Percentiles rank a stretch among this genome's conserved stretches.
phyloP scores from a whole-genome alignment of 1,284 basidiomycete species.

The Leccinum griseonigrum region DNA sequence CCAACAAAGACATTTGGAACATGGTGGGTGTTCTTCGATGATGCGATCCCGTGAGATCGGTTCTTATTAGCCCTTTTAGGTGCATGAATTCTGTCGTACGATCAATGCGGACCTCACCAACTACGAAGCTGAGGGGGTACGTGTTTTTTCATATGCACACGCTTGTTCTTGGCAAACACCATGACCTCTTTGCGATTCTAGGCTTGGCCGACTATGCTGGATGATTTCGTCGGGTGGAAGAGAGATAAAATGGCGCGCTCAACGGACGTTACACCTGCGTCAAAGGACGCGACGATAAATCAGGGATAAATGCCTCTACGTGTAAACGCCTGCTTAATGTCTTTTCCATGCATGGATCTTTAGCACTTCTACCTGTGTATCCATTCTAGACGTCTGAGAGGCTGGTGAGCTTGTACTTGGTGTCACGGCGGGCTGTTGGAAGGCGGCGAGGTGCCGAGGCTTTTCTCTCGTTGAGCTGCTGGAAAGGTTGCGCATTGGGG shows the following conservation, averaged over 20 bases:
- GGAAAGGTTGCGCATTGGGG: background rate
- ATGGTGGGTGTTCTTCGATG: constrained; percentile 52
- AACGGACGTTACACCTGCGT: constrained; percentile 1
- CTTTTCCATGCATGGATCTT: constrained; percentile 4
- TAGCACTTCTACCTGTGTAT: constrained; percentile 14
- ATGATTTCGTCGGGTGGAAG: constrained; percentile 73
- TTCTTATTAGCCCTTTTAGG: constrained; percentile 38
- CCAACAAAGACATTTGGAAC: constrained; percentile 80
- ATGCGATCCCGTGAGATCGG: constrained; percentile 1
- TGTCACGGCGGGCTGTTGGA: background rate
- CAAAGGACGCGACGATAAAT: constrained; percentile 6
- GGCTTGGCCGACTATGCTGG: constrained; percentile 78
- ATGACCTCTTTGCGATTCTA: constrained; percentile 27
- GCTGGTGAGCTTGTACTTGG: background rate
- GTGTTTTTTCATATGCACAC: constrained; percentile 4
- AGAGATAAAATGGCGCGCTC: constrained; percentile 26
- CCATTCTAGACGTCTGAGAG: background rate
- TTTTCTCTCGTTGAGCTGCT: background rate
- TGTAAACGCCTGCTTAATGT: constrained; percentile 17
- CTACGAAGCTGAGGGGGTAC: constrained; percentile 71
- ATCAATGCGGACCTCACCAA: constrained; percentile 58
- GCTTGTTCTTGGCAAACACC: constrained; percentile 3
- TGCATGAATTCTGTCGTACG: constrained; percentile 68
- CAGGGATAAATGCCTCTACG: constrained; percentile 10
- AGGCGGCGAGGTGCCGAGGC: background rate